phyloP scores from a whole-genome alignment of 179 eudicot genomes.

The Silene coronaria region DNA sequence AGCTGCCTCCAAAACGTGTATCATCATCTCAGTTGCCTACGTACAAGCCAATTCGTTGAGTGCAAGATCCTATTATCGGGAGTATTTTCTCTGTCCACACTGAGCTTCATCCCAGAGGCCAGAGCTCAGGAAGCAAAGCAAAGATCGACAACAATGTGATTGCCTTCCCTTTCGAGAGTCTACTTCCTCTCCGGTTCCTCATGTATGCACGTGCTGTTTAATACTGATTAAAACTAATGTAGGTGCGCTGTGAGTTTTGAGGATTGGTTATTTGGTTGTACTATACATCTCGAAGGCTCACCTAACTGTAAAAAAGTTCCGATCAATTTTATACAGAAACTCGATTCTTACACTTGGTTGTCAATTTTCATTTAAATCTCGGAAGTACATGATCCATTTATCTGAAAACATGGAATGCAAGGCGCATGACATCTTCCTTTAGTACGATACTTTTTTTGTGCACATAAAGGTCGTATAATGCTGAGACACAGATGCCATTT shows the following conservation, averaged over 20 bases:
- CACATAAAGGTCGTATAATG: too few species aligned
- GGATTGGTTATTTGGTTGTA: neutral
- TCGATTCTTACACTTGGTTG: neutral
- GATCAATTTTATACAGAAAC: neutral
- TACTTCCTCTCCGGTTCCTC: neutral
- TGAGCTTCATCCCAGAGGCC: neutral
- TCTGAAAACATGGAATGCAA: too few species aligned
- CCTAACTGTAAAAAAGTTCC: neutral
- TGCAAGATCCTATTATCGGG: neutral
- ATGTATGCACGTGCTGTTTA: neutral
- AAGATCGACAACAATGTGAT: neutral
- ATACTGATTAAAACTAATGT: neutral
- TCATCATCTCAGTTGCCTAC: constrained; percentile 55
- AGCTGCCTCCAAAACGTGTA: constrained; percentile 77
- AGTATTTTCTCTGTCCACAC: neutral
- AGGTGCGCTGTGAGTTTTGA: neutral
- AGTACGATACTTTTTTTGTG: too few species aligned
- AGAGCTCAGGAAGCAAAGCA: neutral
- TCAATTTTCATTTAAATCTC: too few species aligned
- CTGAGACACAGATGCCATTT: too few species aligned
- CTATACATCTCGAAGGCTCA: neutral
- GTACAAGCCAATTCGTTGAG: constrained; percentile 59
- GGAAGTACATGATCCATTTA: too few species aligned
- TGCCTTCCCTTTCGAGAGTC: neutral
- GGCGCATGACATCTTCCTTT: too few species aligned